phyloP scores from a whole-genome alignment of 2,329 filamentous ascomycete genomes.

The Talaromyces rugulosus region DNA sequence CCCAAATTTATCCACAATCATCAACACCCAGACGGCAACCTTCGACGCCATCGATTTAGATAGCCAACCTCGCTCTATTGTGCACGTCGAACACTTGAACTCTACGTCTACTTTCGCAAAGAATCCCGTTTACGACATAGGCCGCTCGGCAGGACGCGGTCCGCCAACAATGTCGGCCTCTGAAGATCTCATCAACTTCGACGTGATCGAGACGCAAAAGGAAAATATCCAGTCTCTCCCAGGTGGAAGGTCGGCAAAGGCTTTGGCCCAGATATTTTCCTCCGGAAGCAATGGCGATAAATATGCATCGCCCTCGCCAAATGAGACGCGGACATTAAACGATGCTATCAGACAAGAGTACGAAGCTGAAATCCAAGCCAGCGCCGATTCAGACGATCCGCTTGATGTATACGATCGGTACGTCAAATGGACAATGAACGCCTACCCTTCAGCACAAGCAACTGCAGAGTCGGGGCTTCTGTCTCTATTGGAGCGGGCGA shows the following conservation, averaged over 20 bases:
- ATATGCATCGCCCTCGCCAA: constrained; percentile 60
- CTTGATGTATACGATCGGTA: constrained; percentile 95
- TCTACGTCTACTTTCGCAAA: background rate
- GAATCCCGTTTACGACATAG: background rate
- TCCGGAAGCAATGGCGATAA: constrained; percentile 44
- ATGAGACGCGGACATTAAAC: constrained; percentile 72
- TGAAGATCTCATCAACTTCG: constrained; percentile 59
- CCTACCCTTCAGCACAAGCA: constrained; percentile 90
- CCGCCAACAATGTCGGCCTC: constrained; percentile 39
- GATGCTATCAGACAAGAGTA: constrained; percentile 77
- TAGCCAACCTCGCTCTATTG: background rate
- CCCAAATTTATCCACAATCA: background rate
- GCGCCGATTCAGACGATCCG: constrained; percentile 87
- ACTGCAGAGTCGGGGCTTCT: constrained; percentile 88
- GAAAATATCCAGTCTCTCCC: constrained; percentile 96
- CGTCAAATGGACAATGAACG: constrained; percentile 92
- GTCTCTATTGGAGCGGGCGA: constrained; percentile 84
- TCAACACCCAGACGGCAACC: background rate
- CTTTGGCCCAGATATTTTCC: constrained; percentile 72
- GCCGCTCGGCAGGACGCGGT: background rate
- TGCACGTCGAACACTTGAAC: background rate
- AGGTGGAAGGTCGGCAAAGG: constrained; percentile 81
- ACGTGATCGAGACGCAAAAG: constrained; percentile 92
- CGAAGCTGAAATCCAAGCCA: constrained; percentile 73
- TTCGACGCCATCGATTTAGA: background rate